These are phyloP conservation scores for Phaffia australis DNA, from an alignment of 768 basidiomycete genomes.

Conservation along the genomic window DNA sequence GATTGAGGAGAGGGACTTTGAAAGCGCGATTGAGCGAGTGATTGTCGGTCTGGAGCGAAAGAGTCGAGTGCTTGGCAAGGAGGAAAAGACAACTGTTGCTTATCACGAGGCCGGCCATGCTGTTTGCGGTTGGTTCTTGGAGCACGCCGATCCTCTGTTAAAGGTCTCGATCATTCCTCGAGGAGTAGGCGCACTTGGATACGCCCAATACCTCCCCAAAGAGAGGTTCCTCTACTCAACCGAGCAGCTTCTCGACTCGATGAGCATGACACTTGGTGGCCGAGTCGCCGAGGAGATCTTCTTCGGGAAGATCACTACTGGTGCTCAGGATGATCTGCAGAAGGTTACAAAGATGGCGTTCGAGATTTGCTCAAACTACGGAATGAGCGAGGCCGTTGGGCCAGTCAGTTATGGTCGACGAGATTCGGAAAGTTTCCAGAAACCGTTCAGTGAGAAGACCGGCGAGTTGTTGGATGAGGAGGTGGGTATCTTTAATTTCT, in stretches of 20 bases:
- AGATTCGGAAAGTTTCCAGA: slow-evolving; percentile 37
- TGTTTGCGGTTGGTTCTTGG: slow-evolving; percentile 95
- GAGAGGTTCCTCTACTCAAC: slow-evolving; percentile 93
- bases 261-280: slow-evolving; percentile 97
- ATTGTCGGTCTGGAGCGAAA: slow-evolving; percentile 95
- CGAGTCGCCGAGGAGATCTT: slow-evolving; percentile 98
- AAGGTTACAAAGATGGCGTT: slow-evolving; percentile 98
- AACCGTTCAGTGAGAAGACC: slow-evolving; percentile 27
- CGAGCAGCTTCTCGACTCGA: slow-evolving; percentile 85
- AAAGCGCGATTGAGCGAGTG: slow-evolving; percentile 94
- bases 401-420: slow-evolving; percentile 92
- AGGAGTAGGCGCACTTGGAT: slow-evolving; percentile 88
- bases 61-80: slow-evolving; percentile 77
- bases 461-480: slow-evolving; percentile 25
- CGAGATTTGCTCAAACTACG: slow-evolving; percentile 80
- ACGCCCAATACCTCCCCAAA: slow-evolving; percentile 89
- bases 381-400: slow-evolving; percentile 89
- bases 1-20: slow-evolving; percentile 77
- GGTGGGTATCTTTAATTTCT: slow-evolving; percentile 19
- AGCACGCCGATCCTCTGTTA: slow-evolving; percentile 89
- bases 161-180: slow-evolving; percentile 98
- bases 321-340: slow-evolving; percentile 94
- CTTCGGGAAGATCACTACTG: slow-evolving; percentile 87
- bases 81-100: slow-evolving; percentile 97
- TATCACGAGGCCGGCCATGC: slow-evolving; percentile 99